Percentiles rank a stretch among this genome's conserved stretches.
Conservation (phyloP, 305 asterid genomes). For the Ajuga reptans region DNA sequence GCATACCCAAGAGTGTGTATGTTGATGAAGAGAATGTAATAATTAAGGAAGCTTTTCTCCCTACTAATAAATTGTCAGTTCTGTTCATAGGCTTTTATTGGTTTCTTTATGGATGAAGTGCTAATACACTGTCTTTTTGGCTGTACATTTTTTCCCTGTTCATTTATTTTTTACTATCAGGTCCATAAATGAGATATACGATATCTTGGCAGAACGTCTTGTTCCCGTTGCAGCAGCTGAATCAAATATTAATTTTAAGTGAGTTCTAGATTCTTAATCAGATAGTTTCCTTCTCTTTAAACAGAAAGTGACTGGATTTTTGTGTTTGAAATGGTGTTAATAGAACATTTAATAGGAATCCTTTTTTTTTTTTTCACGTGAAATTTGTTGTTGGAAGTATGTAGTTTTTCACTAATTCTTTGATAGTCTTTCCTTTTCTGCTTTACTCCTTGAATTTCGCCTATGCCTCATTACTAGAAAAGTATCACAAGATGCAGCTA, state of each 20-base stretch:
- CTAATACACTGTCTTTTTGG: background rate
- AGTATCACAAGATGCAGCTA: background rate
- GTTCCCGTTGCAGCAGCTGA: slow-evolving; percentile 76
- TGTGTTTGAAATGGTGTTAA: background rate
- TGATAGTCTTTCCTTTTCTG: background rate
- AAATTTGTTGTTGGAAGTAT: background rate
- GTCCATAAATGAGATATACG: slow-evolving; percentile 74
- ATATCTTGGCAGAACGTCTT: slow-evolving; percentile 74
- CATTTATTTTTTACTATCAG: slow-evolving; percentile 28
- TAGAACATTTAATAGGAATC: background rate
- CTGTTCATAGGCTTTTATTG: background rate
- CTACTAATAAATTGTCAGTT: background rate
- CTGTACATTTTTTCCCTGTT: background rate
- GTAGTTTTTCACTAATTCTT: background rate
- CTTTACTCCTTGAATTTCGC: background rate
- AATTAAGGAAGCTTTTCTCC: background rate
- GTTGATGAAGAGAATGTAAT: background rate
- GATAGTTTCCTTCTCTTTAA: background rate
- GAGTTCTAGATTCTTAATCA: slow-evolving; percentile 24
- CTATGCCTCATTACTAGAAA: background rate
- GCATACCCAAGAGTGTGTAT: background rate
- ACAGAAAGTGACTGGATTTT: background rate
- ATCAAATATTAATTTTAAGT: slow-evolving; percentile 66
- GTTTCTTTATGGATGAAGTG: too few relatives aligned
- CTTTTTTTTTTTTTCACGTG: too few relatives aligned